phyloP scores from a whole-genome alignment of 73 alveolate species.

The Symbiodinium pilosum region DNA sequence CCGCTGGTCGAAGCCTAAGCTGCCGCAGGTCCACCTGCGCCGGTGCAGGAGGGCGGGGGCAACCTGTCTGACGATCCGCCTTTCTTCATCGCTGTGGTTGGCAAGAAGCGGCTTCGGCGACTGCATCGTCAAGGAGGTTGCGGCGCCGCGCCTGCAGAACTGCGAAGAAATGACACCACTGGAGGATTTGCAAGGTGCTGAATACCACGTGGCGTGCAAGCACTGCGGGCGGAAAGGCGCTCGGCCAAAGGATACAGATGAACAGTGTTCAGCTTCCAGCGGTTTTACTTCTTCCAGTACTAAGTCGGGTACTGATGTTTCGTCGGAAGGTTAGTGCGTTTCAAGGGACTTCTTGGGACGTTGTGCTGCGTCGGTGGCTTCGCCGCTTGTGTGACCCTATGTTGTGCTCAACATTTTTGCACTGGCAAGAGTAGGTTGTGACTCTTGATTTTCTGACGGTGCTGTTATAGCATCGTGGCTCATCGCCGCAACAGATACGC shows the following conservation, averaged over 20 bases:
- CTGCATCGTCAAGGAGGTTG: conserved; percentile 52
- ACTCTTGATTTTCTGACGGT: background rate
- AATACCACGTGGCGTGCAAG: conserved; percentile 17
- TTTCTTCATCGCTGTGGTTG: background rate
- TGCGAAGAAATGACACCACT: background rate
- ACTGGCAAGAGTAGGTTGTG: background rate
- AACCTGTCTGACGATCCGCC: background rate
- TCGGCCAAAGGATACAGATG: background rate
- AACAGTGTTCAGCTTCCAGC: too few relatives aligned
- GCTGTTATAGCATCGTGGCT: background rate
- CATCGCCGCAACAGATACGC: background rate
- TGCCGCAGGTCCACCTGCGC: background rate
- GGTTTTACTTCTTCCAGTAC: too few relatives aligned
- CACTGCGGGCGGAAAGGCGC: conserved; percentile 1
- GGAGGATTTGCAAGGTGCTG: background rate
- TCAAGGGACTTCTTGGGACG: background rate
- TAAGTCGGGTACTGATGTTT: too few relatives aligned
- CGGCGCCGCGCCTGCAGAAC: background rate
- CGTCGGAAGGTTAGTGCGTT: background rate
- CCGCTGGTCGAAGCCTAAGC: background rate
- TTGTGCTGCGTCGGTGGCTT: background rate
- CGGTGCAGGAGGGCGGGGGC: background rate
- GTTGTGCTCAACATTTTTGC: background rate
- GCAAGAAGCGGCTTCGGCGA: conserved; percentile 11
- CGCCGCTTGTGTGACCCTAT: background rate